Percentiles rank a stretch among this genome's conserved stretches.
Conservation (phyloP, 2,329 filamentous ascomycete species). For the Keithomyces neogunnii region DNA sequence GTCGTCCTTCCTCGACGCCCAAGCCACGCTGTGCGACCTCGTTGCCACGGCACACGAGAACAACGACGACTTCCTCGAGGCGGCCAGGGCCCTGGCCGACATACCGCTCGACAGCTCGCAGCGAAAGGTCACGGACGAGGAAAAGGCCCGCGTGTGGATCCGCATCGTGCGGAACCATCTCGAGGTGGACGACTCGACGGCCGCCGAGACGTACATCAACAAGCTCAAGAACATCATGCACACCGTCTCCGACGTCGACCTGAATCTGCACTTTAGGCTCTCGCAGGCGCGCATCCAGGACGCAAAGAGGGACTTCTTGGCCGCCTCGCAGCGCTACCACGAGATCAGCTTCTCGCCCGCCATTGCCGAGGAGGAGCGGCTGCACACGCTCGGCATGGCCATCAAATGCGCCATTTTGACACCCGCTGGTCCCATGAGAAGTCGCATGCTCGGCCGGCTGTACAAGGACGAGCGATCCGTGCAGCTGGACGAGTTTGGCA, state of each 20-base stretch:
- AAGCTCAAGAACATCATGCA: constrained; percentile 90
- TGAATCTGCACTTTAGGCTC: constrained; percentile 79
- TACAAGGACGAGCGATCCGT: constrained; percentile 87
- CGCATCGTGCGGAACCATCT: constrained; percentile 91
- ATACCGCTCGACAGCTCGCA: constrained; percentile 88
- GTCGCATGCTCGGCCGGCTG: constrained; percentile 68
- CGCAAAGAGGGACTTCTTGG: constrained; percentile 79
- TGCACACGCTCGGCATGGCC: constrained; percentile 76
- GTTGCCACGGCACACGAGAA: constrained; percentile 76
- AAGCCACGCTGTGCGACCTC: constrained; percentile 68
- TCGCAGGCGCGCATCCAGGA: constrained; percentile 91
- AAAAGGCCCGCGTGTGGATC: constrained; percentile 81
- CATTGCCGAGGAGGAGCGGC: constrained; percentile 78
- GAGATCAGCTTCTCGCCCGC: constrained; percentile 69
- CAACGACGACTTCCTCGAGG: constrained; percentile 70
- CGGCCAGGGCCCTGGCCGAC: constrained; percentile 69
- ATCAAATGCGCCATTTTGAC: constrained; percentile 90
- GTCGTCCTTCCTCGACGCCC: constrained; percentile 73
- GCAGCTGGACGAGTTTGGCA: constrained; percentile 70
- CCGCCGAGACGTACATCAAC: constrained; percentile 82
- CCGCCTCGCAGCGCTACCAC: constrained; percentile 82
- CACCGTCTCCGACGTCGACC: constrained; percentile 62
- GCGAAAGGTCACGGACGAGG: constrained; percentile 70
- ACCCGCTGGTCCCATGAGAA: constrained; percentile 79
- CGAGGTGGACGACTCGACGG: constrained; percentile 83